Percentiles rank a stretch among this genome's conserved stretches.
Evolutionary conservation across 2,329 filamentous ascomycete species (phyloP).

Genomic region (Ploettnerulaceae sp.): DNA sequence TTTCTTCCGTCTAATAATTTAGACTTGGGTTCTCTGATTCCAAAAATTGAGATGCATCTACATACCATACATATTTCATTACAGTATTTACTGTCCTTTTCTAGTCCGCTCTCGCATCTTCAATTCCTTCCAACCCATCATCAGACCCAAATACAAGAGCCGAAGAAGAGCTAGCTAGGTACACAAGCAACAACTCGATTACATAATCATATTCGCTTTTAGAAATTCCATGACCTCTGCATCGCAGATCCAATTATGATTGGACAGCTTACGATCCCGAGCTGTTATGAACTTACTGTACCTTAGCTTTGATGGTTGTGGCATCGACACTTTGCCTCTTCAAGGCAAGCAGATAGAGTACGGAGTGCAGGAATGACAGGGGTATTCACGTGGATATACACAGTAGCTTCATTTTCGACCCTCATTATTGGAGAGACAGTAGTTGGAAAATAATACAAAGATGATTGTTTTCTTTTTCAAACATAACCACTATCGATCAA

Average conservation of each 20-base stretch:
- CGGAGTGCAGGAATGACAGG: too few relatives aligned
- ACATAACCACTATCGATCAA: neutral
- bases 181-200: conserved; percentile 5
- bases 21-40: neutral
- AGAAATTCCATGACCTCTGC: neutral
- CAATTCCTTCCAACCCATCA: neutral
- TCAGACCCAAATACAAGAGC: neutral
- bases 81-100: neutral
- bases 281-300: neutral
- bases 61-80: neutral
- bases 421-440: too few relatives aligned
- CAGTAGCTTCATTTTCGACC: too few relatives aligned
- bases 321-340: conserved; percentile 4
- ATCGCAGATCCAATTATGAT: neutral
- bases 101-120: neutral
- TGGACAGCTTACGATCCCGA: conserved; percentile 1
- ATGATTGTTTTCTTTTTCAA: too few relatives aligned
- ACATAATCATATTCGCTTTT: conserved; percentile 4
- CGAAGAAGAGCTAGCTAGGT: neutral
- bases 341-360: too few relatives aligned
- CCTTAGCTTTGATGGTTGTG: neutral
- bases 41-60: neutral
- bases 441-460: too few relatives aligned
- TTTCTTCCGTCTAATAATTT: neutral
- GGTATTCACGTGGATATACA: too few relatives aligned